phyloP scores from a whole-genome alignment of 1,139 yeast genomes.

The Geotrichum reessii region DNA sequence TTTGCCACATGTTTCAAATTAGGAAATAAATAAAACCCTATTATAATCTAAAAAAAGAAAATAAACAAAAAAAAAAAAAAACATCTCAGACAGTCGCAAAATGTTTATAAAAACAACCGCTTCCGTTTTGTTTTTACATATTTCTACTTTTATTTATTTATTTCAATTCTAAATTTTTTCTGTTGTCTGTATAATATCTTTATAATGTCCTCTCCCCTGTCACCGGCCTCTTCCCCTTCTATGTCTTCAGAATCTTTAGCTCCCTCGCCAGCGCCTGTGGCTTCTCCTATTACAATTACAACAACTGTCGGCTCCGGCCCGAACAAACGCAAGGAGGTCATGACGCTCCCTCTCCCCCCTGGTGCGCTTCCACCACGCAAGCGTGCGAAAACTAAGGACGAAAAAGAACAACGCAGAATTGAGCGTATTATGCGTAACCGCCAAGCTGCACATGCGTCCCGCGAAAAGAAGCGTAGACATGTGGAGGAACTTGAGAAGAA shows the following conservation, averaged over 20 bases:
- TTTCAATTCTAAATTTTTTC: not conserved
- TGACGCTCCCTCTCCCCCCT: conserved; percentile 35
- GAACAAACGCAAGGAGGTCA: conserved; percentile 28
- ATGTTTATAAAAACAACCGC: not conserved
- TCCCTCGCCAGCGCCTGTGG: not conserved
- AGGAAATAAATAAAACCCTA: not conserved
- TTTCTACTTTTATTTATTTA: not conserved
- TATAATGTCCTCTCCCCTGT: not conserved
- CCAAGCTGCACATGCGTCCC: conserved; percentile 94
- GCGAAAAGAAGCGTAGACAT: conserved; percentile 93
- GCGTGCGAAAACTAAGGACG: conserved; percentile 93
- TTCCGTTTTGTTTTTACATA: not conserved
- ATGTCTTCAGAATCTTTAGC: not conserved
- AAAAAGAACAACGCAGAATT: conserved; percentile 90
- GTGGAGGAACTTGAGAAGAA: conserved; percentile 71
- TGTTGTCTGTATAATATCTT: not conserved
- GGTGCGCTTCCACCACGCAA: conserved; percentile 82
- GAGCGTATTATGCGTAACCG: conserved; percentile 91
- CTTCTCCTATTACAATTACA: conserved; percentile 15
- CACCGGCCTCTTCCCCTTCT: not conserved
- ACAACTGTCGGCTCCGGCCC: conserved; percentile 22
- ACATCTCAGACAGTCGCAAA: not conserved
- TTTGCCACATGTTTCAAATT: not conserved
- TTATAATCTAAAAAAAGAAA: not conserved
- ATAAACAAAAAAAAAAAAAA: not conserved